phyloP scores from a whole-genome alignment of 345 rosid species.

The Sonneratia caseolaris region DNA sequence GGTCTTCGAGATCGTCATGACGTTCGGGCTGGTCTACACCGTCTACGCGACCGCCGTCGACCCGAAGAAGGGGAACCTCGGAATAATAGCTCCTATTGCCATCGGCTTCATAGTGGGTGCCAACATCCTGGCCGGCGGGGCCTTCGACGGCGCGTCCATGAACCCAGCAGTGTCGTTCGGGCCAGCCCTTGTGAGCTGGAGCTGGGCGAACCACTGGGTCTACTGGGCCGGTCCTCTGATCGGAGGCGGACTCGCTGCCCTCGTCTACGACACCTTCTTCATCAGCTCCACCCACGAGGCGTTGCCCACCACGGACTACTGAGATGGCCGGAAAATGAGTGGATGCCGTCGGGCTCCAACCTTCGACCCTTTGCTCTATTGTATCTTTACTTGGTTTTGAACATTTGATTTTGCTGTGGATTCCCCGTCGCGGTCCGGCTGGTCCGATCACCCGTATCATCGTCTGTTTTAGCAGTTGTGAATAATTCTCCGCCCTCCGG shows the following conservation, averaged over 20 bases:
- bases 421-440: background rate
- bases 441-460: background rate
- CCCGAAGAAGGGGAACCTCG: conserved; percentile 70
- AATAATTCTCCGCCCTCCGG: background rate
- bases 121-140: conserved; percentile 83
- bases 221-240: conserved; percentile 90
- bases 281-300: conserved; percentile 55
- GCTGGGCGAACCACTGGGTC: conserved; percentile 80
- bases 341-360: too few species aligned
- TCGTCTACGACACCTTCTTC: conserved; percentile 63
- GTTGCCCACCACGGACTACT: conserved; percentile 67
- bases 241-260: conserved; percentile 80
- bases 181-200: conserved; percentile 91
- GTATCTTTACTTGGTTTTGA: background rate
- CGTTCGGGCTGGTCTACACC: conserved; percentile 80
- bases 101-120: conserved; percentile 92
- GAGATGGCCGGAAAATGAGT: conserved; percentile 4
- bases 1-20: conserved; percentile 91
- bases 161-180: conserved; percentile 95
- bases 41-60: conserved; percentile 90
- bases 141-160: conserved; percentile 92
- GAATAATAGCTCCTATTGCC: conserved; percentile 65
- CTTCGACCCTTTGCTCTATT: background rate
- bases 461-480: background rate
- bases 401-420: background rate